phyloP scores from a whole-genome alignment of 176 grass and related monocot species.

The Triticum timopheevii region DNA sequence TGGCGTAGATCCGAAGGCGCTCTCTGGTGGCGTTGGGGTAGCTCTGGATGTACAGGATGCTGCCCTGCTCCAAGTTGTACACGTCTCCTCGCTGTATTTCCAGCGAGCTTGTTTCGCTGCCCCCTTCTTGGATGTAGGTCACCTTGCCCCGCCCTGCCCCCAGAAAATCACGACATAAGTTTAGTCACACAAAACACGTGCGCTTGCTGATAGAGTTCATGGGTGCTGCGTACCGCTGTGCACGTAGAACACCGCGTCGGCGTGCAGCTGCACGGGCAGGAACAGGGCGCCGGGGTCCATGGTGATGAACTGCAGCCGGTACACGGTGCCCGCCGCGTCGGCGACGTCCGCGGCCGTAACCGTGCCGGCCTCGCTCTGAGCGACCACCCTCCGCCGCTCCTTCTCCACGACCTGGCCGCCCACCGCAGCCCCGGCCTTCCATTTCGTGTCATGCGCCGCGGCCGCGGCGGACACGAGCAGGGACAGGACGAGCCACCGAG shows the following conservation, averaged over 20 bases:
- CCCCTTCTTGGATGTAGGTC: slow-evolving; percentile 46
- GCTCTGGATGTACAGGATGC: slow-evolving; percentile 68
- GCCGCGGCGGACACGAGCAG: slow-evolving; percentile 14
- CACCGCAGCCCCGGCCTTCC: not conserved
- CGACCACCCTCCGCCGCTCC: slow-evolving; percentile 56
- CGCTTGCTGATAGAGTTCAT: not conserved
- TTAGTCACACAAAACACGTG: not conserved
- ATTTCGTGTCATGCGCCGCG: slow-evolving; percentile 11
- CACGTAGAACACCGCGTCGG: slow-evolving; percentile 87
- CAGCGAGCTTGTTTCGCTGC: slow-evolving; percentile 33
- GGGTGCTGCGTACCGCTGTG: slow-evolving; percentile 49
- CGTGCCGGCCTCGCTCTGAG: slow-evolving; percentile 46
- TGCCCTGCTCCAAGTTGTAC: slow-evolving; percentile 72
- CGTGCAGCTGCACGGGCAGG: slow-evolving; percentile 72
- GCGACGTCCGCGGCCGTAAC: slow-evolving; percentile 66
- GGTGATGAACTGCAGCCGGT: slow-evolving; percentile 83
- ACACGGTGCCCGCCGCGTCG: slow-evolving; percentile 42
- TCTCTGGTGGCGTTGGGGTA: slow-evolving; percentile 45
- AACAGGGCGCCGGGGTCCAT: slow-evolving; percentile 82
- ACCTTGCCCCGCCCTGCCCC: slow-evolving; percentile 50
- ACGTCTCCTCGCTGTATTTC: slow-evolving; percentile 67
- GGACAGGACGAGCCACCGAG: slow-evolving; percentile 28
- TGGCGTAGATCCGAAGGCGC: slow-evolving; percentile 66
- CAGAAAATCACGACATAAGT: not conserved
- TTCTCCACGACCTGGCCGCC: slow-evolving; percentile 48